phyloP scores from a whole-genome alignment of 2,329 filamentous ascomycete genomes.

The Colletotrichum sp. region DNA sequence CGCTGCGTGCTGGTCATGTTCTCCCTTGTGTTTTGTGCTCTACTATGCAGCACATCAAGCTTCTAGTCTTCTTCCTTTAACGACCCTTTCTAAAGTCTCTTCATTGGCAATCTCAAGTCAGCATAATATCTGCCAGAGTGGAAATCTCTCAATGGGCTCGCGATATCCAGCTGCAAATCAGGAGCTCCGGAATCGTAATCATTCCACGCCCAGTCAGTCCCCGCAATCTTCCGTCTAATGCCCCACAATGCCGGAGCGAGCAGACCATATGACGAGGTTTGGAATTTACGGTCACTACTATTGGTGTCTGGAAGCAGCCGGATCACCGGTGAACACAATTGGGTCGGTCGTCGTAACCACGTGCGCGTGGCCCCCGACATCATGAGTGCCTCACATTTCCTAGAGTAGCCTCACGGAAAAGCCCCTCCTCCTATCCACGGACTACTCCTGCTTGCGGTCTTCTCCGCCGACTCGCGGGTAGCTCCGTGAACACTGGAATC shows the following conservation, averaged over 20 bases:
- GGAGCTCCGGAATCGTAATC: not conserved
- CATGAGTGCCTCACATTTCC: not conserved
- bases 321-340: not conserved
- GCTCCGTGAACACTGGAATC: not conserved
- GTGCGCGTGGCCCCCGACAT: not conserved
- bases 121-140: not conserved
- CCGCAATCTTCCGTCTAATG: not conserved
- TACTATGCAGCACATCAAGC: not conserved
- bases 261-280: not conserved
- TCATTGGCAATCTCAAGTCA: not conserved
- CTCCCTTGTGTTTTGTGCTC: not conserved
- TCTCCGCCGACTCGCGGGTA: not conserved
- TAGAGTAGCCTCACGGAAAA: not conserved
- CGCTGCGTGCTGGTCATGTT: not conserved
- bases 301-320: not conserved
- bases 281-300: not conserved
- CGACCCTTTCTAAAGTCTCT: not conserved
- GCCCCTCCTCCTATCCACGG: not conserved
- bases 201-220: not conserved
- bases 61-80: rapidly evolving
- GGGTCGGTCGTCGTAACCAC: not conserved
- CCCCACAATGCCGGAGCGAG: not conserved
- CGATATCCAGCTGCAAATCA: not conserved
- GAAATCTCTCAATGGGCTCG: not conserved
- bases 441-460: not conserved